These are phyloP conservation scores for Ascomycota sp. DNA, from an alignment of 2,329 filamentous ascomycete genomes.

Conservation along the genomic window DNA sequence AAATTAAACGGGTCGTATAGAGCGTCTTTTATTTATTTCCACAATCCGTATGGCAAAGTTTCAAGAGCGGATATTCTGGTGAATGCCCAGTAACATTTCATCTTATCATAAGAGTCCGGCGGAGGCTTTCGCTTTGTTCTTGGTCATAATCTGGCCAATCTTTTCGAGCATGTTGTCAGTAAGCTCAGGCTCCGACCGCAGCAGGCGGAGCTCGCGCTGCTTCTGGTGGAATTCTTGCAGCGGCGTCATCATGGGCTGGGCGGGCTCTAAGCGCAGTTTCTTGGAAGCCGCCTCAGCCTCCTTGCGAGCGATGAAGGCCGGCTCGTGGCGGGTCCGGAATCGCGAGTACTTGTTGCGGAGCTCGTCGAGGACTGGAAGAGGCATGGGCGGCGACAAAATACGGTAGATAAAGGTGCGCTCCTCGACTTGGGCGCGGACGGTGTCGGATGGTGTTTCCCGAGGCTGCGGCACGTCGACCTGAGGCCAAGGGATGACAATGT, in stretches of 20 bases:
- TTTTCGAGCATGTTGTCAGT: constrained; percentile 38
- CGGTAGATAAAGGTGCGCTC: constrained; percentile 58
- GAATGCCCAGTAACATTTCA: too few species aligned
- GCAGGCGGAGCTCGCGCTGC: constrained; percentile 28
- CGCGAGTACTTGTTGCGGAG: constrained; percentile 64
- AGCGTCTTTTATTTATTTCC: too few species aligned
- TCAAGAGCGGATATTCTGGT: too few species aligned
- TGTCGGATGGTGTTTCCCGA: constrained; percentile 45
- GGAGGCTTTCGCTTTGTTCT: constrained; percentile 21
- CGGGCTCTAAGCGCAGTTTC: constrained; percentile 13
- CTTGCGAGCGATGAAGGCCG: constrained; percentile 48
- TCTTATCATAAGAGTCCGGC: too few species aligned
- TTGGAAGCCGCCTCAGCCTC: constrained; percentile 26
- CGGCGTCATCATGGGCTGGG: constrained; percentile 28
- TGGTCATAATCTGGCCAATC: constrained; percentile 40
- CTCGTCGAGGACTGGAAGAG: constrained; percentile 60
- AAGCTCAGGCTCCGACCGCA: constrained; percentile 33
- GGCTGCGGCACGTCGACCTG: constrained; percentile 25
- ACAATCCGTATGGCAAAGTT: too few species aligned
- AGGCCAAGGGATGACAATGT: constrained; percentile 62
- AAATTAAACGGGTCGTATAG: too few species aligned
- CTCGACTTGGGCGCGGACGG: constrained; percentile 55
- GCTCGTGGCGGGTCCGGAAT: constrained; percentile 64
- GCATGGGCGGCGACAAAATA: constrained; percentile 59
- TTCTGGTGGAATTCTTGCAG: constrained; percentile 37